phyloP scores from a whole-genome alignment of 148 eudicot species.

The Euryodendron excelsum region DNA sequence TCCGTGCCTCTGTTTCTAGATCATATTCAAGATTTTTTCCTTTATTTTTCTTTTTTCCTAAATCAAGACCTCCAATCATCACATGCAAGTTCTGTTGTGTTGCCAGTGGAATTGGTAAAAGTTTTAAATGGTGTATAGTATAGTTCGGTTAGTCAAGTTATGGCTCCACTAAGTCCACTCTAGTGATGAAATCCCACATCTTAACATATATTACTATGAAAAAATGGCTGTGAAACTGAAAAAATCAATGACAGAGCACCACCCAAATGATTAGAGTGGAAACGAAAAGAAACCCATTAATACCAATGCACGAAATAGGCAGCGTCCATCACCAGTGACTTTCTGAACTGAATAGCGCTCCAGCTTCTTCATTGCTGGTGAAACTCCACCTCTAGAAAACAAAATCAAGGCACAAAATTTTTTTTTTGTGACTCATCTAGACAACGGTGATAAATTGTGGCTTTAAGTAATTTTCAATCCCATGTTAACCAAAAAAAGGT shows the following conservation, averaged over 20 bases:
- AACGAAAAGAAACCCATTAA: slow-evolving; percentile 7
- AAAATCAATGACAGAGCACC: background rate
- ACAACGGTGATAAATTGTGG: background rate
- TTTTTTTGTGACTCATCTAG: background rate
- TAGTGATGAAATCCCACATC: background rate
- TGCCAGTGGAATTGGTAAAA: background rate
- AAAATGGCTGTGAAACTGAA: background rate
- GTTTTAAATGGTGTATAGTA: background rate
- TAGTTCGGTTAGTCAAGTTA: background rate
- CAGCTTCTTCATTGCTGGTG: slow-evolving; percentile 60
- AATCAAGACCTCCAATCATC: background rate
- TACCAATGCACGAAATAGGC: slow-evolving; percentile 96
- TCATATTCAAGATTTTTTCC: background rate
- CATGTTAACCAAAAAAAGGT: background rate
- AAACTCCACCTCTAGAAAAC: slow-evolving; percentile 36
- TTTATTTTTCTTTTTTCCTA: background rate
- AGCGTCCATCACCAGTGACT: slow-evolving; percentile 93
- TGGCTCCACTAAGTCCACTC: background rate
- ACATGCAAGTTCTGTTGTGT: background rate
- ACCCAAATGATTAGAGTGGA: background rate
- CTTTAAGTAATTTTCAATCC: background rate
- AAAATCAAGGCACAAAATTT: background rate
- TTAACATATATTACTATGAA: background rate
- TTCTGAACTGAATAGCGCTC: slow-evolving; percentile 70
- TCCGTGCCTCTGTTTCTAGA: background rate